Percentiles rank a stretch among this genome's conserved stretches.
phyloP scores from a whole-genome alignment of 768 basidiomycete species.

The Rhizopogon rudus region DNA sequence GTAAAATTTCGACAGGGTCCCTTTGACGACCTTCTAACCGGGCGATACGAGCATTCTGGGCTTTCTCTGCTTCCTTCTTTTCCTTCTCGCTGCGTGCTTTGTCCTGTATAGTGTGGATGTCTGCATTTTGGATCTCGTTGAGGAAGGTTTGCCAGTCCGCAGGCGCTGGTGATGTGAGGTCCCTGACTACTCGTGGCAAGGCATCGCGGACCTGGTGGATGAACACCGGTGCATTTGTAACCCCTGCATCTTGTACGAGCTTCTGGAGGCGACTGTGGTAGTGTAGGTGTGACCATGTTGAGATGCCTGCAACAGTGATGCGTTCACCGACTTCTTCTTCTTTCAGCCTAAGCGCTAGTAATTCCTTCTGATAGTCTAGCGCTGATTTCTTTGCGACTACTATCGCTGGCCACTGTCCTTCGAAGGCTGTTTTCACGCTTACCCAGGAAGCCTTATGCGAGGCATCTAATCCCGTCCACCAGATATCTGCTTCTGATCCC shows the following conservation, averaged over 20 bases:
- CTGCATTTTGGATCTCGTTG: neutral
- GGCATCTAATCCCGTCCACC: neutral
- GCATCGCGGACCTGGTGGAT: neutral
- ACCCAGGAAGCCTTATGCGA: rapidly evolving
- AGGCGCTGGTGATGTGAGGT: neutral
- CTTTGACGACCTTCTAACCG: neutral
- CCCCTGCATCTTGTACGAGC: neutral
- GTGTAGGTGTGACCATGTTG: neutral
- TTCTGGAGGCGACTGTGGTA: neutral
- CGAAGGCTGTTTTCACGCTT: neutral
- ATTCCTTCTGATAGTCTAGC: neutral
- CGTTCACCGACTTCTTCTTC: neutral
- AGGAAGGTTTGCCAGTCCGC: neutral
- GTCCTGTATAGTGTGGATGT: neutral
- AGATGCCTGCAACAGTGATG: neutral
- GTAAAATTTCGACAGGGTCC: neutral
- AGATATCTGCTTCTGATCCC: neutral
- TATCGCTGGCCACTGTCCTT: neutral
- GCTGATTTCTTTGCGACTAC: neutral
- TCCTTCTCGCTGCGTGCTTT: neutral
- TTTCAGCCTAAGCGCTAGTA: neutral
- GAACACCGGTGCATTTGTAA: neutral
- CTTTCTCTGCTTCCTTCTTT: neutral
- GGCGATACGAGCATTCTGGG: neutral
- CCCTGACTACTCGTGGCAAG: neutral